These are phyloP conservation scores for Pseudogymnoascus pannorum DNA, from an alignment of 2,329 filamentous ascomycete species.

Conservation along the genomic window DNA sequence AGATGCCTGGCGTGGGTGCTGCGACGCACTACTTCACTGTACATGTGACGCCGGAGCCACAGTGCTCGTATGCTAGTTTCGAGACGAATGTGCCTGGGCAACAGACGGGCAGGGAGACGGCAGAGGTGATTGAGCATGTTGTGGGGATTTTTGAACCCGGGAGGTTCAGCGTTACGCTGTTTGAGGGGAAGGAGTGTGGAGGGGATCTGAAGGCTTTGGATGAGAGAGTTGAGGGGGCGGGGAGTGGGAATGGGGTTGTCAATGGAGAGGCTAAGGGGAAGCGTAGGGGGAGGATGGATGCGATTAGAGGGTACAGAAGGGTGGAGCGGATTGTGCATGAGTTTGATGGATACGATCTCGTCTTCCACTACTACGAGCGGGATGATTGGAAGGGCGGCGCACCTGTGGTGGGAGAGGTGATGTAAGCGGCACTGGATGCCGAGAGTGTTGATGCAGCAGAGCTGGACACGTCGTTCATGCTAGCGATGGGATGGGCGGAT, in stretches of 20 bases:
- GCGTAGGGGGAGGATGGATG: constrained; percentile 50
- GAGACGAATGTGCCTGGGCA: constrained; percentile 94
- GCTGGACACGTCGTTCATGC: neutral
- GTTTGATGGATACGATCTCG: constrained; percentile 91
- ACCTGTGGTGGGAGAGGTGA: constrained; percentile 28
- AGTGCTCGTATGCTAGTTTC: constrained; percentile 96
- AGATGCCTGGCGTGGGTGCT: constrained; percentile 36
- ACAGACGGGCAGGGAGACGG: constrained; percentile 80
- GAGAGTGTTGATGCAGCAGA: neutral
- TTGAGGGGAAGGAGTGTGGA: constrained; percentile 66
- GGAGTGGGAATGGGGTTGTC: constrained; percentile 28
- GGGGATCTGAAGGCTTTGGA: constrained; percentile 30
- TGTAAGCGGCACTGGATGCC: constrained; percentile 8
- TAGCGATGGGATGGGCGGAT: neutral
- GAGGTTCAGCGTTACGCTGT: constrained; percentile 94
- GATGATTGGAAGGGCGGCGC: constrained; percentile 56
- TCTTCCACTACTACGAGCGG: constrained; percentile 94
- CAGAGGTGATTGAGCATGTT: constrained; percentile 87
- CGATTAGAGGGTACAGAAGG: constrained; percentile 76
- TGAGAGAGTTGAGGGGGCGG: constrained; percentile 29
- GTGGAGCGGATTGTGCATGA: constrained; percentile 96
- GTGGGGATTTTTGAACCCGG: constrained; percentile 94
- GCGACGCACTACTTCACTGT: constrained; percentile 89
- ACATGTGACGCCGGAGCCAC: constrained; percentile 92
- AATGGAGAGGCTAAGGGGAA: constrained; percentile 17